These are phyloP conservation scores for Davidsoniella neocaledoniae DNA, from an alignment of 2,329 filamentous ascomycete species.

Conservation along the genomic window DNA sequence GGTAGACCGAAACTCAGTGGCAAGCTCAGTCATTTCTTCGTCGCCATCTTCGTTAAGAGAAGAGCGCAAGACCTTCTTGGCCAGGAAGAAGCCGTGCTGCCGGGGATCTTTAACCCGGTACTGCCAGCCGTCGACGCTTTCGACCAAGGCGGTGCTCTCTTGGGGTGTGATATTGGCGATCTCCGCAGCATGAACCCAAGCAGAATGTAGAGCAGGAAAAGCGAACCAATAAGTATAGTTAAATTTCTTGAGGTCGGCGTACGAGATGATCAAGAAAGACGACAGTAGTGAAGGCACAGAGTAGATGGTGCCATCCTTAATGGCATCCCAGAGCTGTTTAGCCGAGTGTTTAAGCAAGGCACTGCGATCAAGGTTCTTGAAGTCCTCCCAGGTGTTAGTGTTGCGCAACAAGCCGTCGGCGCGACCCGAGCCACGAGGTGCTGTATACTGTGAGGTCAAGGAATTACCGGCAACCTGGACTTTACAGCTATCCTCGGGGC, in stretches of 20 bases:
- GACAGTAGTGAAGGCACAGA: constrained; percentile 81
- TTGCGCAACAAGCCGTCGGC: constrained; percentile 92
- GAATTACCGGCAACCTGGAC: constrained; percentile 86
- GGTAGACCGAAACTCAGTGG: constrained; percentile 29
- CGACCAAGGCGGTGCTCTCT: constrained; percentile 66
- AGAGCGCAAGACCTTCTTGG: constrained; percentile 44
- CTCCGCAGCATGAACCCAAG: constrained; percentile 51
- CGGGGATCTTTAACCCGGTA: constrained; percentile 60
- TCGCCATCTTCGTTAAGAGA: constrained; percentile 16
- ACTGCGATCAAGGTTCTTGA: constrained; percentile 57
- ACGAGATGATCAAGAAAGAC: constrained; percentile 79
- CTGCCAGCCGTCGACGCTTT: constrained; percentile 73
- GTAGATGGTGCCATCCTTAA: constrained; percentile 91
- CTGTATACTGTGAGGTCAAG: constrained; percentile 42
- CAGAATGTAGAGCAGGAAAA: constrained; percentile 80
- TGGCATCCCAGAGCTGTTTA: constrained; percentile 82
- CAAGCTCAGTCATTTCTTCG: constrained; percentile 21
- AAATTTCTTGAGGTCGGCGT: constrained; percentile 93
- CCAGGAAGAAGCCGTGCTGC: constrained; percentile 93
- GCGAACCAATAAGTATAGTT: constrained; percentile 97
- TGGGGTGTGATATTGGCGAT: constrained; percentile 39
- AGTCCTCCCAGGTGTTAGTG: constrained; percentile 89
- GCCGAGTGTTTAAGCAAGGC: constrained; percentile 13
- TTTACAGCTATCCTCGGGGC: constrained; percentile 60
- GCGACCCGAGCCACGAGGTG: constrained; percentile 54